Percentiles rank a stretch among this genome's conserved stretches.
phyloP scores from a whole-genome alignment of 805 yeast genomes.

The Jamesozyma hellenica region DNA sequence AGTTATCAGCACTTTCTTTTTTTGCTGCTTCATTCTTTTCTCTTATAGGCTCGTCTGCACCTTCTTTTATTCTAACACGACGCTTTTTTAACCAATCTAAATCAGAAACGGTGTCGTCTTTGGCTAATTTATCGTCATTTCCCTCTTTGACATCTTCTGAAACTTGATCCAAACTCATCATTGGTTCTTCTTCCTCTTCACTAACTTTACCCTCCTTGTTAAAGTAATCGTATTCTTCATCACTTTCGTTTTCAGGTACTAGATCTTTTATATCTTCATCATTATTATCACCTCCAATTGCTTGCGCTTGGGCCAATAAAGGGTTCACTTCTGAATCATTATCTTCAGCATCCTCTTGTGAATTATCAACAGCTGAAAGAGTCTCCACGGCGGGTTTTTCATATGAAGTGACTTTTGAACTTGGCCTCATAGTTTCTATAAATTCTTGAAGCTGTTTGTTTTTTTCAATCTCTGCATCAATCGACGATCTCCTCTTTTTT shows the following conservation, averaged over 20 bases:
- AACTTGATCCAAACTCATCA: constrained; percentile 35
- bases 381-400: constrained; percentile 28
- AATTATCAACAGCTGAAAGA: constrained; percentile 7
- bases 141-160: constrained; percentile 9
- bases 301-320: constrained; percentile 33
- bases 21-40: background rate
- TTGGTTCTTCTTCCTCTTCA: constrained; percentile 39
- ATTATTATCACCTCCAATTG: constrained; percentile 26
- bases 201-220: constrained; percentile 18
- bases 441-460: constrained; percentile 70
- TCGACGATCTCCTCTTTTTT: constrained; percentile 21
- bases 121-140: constrained; percentile 29
- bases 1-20: constrained; percentile 3
- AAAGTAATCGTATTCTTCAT: constrained; percentile 36
- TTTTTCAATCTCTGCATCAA: constrained; percentile 52
- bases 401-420: constrained; percentile 64
- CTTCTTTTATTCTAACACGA: constrained; percentile 59
- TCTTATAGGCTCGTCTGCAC: constrained; percentile 23
- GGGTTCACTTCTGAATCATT: constrained; percentile 22
- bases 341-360: constrained; percentile 25
- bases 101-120: constrained; percentile 53
- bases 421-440: constrained; percentile 73
- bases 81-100: constrained; percentile 78
- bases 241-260: constrained; percentile 32
- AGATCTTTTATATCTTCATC: constrained; percentile 9